phyloP scores from a whole-genome alignment of 2,329 filamentous ascomycete genomes.

The Coccinonectria pachysandricola region DNA sequence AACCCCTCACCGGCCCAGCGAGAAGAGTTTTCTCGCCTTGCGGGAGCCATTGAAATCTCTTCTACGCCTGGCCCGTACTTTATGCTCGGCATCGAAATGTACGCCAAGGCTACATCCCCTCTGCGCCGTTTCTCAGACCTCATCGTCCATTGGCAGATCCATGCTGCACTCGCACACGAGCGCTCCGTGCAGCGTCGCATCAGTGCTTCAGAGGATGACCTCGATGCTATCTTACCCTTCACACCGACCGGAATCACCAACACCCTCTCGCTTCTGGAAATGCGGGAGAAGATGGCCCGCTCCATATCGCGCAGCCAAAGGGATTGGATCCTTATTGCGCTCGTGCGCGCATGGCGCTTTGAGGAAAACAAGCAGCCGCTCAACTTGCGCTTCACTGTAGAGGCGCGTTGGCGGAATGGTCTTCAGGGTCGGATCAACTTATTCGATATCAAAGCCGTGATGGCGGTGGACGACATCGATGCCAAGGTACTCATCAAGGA shows the following conservation, averaged over 20 bases:
- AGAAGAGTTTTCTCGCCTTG: slow-evolving; percentile 20
- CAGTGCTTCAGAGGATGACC: slow-evolving; percentile 16
- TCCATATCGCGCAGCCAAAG: slow-evolving; percentile 32
- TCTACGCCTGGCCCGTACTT: slow-evolving; percentile 45
- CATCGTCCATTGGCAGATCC: slow-evolving; percentile 56
- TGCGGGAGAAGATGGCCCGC: slow-evolving; percentile 42
- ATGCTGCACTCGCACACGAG: slow-evolving; percentile 43
- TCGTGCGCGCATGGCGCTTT: slow-evolving; percentile 50
- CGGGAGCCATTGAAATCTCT: slow-evolving; percentile 42
- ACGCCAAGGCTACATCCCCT: slow-evolving; percentile 54
- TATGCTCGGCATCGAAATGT: slow-evolving; percentile 48
- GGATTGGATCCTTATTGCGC: slow-evolving; percentile 49
- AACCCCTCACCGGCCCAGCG: slow-evolving; percentile 23
- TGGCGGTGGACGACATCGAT: slow-evolving; percentile 30
- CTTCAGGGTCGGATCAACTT: slow-evolving; percentile 37
- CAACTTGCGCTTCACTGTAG: slow-evolving; percentile 39
- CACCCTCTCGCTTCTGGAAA: slow-evolving; percentile 39
- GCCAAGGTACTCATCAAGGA: slow-evolving; percentile 30
- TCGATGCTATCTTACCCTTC: slow-evolving; percentile 37
- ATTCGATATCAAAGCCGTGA: slow-evolving; percentile 35
- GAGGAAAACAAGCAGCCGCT: slow-evolving; percentile 37
- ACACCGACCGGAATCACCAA: slow-evolving; percentile 27
- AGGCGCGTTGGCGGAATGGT: slow-evolving; percentile 23
- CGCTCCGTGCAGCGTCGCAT: slow-evolving; percentile 21
- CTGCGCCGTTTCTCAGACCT: slow-evolving; percentile 56